Conservation (phyloP, 2,329 filamentous ascomycete species). For the Penicillium sp. region DNA sequence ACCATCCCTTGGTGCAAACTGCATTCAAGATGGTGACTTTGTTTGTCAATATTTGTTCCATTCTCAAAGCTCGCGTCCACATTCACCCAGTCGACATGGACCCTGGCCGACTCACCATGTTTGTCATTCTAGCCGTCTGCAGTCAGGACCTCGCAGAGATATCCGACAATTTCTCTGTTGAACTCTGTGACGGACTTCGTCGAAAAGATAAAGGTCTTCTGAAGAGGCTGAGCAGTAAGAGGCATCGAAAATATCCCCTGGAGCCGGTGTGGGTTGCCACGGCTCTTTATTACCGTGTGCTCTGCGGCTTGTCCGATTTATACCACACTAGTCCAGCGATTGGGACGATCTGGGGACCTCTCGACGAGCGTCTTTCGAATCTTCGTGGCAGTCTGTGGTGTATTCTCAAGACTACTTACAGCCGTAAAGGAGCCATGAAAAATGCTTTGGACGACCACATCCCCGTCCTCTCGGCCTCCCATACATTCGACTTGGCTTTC, state of each 20-base stretch:
- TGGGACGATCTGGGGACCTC: slow-evolving; percentile 7
- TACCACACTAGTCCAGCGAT: slow-evolving; percentile 1
- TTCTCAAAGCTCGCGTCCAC: slow-evolving; percentile 11
- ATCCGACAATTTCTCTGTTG: slow-evolving; percentile 13
- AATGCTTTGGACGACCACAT: slow-evolving; percentile 3
- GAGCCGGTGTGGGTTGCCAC: slow-evolving; percentile 16
- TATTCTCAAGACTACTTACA: slow-evolving; percentile 3
- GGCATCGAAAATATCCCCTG: background rate
- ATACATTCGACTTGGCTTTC: background rate
- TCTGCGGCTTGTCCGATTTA: slow-evolving; percentile 7
- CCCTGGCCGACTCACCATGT: slow-evolving; percentile 9
- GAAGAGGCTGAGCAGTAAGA: background rate
- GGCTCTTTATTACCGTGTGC: slow-evolving; percentile 16
- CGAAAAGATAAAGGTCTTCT: slow-evolving; percentile 4
- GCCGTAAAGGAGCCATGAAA: background rate
- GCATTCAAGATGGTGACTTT: slow-evolving; percentile 14
- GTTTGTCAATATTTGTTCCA: slow-evolving; percentile 13
- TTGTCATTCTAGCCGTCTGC: slow-evolving; percentile 16
- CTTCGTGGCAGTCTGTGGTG: background rate
- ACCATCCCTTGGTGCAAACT: slow-evolving; percentile 6
- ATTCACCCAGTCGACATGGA: slow-evolving; percentile 6
- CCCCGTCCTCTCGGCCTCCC: slow-evolving; percentile 1
- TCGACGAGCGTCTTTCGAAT: background rate
- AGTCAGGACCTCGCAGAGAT: slow-evolving; percentile 13
- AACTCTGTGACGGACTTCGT: slow-evolving; percentile 10